Percentiles rank a stretch among this genome's conserved stretches.
Conservation (phyloP, 352 stramenopile species). For the Pythium aristosporum region DNA sequence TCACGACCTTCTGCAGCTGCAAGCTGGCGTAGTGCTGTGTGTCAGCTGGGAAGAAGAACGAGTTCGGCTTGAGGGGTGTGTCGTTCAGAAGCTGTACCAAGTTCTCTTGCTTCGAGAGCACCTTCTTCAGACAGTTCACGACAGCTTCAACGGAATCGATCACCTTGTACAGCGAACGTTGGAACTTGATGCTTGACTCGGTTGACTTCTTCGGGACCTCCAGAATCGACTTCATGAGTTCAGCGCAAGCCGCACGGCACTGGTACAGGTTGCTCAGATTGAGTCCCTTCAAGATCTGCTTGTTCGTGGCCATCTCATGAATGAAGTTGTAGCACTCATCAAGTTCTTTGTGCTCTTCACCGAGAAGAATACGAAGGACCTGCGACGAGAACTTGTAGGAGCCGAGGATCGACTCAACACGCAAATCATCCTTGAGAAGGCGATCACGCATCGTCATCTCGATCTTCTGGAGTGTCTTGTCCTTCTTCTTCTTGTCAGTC, state of each 20-base stretch:
- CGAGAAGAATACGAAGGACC: conserved; percentile 71
- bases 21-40: conserved; percentile 80
- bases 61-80: conserved; percentile 83
- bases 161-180: conserved; percentile 77
- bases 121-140: conserved; percentile 83
- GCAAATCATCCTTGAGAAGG: conserved; percentile 83
- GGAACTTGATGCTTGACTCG: conserved; percentile 87
- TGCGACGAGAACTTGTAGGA: conserved; percentile 90
- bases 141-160: conserved; percentile 86
- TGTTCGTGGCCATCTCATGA: conserved; percentile 74
- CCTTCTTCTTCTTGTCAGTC: conserved; percentile 88
- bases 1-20: conserved; percentile 80
- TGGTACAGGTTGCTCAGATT: conserved; percentile 81
- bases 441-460: conserved; percentile 84
- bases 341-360: conserved; percentile 82
- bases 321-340: conserved; percentile 87
- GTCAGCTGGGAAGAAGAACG: conserved; percentile 88
- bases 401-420: conserved; percentile 74
- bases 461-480: conserved; percentile 85
- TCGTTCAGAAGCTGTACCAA: conserved; percentile 83
- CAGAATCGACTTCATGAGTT: conserved; percentile 85
- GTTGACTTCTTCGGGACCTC: conserved; percentile 76
- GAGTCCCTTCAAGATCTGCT: conserved; percentile 77
- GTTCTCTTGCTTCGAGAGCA: conserved; percentile 83
- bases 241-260: conserved; percentile 59